Evolutionary conservation across 257 asterid genomes (phyloP), one percentile per base, ranked within the genome.

Genomic region (Gentiana straminea): DNA sequence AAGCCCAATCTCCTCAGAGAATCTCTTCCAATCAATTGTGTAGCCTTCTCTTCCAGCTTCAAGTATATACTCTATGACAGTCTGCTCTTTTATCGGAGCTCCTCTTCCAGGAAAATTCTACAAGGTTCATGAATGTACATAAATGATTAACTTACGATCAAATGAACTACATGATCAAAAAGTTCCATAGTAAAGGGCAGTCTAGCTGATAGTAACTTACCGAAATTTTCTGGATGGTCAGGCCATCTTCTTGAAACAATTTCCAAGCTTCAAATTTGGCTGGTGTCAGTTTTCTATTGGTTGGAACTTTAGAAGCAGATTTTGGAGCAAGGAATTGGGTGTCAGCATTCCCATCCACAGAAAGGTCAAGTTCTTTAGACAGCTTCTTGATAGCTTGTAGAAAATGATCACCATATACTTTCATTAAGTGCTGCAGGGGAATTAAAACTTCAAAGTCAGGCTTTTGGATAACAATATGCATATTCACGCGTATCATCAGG

Each of bases 201-300:
- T 24, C 24, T 24, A 24, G 24, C 24, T 9, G 3, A 8, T 11
- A n/a, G 37, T 58, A 35, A 74, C 90, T 61, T 75, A 90, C 96
- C 48, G 96, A 94, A 63, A 86, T 77, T 63, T 74, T 60, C 67
- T 70, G 79, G 60, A 79, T 33, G 4, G 91, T 72, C 48, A 79
- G 72, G 56, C 89, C 94, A 36, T 75, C 83, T 62, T 81, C 89
- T 71, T 86, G 94, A 94, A 94, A 90, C 98, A 84, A 80, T 77
- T 69, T 86, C 98, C 98, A 90, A 37, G 98, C 91, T 77, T 90
- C 86, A 58, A 77, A 71, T 80, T 82, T 90, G 35, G 94, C 89
- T 44, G 91, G 84, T 52, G 81, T 60, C 50, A 81, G 60, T 49
- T 72, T 73, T 62, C 66, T 81, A 39, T 47, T 73, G 59, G 51